A percentile compares a stretch with the other conserved stretches of the same genome.
These are phyloP conservation scores for Elsinoe necatrix DNA, from an alignment of 2,329 filamentous ascomycete genomes.

Conservation along the genomic window DNA sequence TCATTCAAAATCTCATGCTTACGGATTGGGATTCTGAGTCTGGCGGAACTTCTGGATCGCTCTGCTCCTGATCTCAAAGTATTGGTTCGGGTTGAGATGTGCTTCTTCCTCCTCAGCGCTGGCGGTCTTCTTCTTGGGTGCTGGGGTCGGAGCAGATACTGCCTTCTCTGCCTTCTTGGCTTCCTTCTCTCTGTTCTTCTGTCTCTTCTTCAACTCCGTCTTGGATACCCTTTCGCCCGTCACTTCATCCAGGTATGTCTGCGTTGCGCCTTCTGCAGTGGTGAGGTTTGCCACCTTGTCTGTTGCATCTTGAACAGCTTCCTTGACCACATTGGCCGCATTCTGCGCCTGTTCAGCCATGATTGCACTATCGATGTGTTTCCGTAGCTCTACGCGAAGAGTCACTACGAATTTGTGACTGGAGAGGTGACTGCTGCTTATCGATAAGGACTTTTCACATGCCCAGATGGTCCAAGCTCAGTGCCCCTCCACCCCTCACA, in stretches of 20 bases:
- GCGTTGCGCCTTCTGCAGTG: constrained; percentile 28
- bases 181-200: constrained; percentile 82
- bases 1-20: not conserved
- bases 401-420: constrained; percentile 7
- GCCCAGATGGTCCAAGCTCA: not conserved
- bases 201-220: constrained; percentile 72
- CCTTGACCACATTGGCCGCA: constrained; percentile 31
- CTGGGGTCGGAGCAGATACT: constrained; percentile 51
- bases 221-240: constrained; percentile 71
- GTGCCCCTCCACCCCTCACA: not conserved
- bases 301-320: constrained; percentile 28
- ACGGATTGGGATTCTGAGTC: constrained; percentile 64
- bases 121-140: constrained; percentile 53
- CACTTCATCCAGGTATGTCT: constrained; percentile 80
- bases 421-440: not conserved
- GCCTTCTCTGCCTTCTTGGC: constrained; percentile 84
- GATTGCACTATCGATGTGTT: constrained; percentile 15
- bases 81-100: constrained; percentile 73
- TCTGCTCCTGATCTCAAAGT: constrained; percentile 91
- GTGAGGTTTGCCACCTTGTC: constrained; percentile 29
- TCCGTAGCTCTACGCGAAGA: constrained; percentile 4
- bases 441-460: constrained; percentile 3
- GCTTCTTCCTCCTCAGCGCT: constrained; percentile 56
- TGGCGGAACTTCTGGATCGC: constrained; percentile 67
- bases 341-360: constrained; percentile 31